phyloP scores from a whole-genome alignment of 306 rosid species.

The Cucumis hystrix region DNA sequence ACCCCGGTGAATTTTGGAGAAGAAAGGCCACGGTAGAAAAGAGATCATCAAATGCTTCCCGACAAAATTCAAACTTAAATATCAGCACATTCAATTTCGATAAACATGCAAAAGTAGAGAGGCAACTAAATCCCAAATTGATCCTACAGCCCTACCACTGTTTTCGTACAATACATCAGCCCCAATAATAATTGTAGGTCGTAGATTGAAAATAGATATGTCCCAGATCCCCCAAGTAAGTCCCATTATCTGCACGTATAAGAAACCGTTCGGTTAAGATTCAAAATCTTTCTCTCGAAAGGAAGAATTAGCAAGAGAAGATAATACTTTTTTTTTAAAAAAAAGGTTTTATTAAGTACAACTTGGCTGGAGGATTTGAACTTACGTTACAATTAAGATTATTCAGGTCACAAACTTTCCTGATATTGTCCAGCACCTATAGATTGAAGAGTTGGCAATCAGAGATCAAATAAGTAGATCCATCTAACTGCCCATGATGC shows the following conservation, averaged over 20 bases:
- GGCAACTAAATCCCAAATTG: neutral
- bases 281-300: neutral
- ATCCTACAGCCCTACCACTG: slow-evolving; percentile 46
- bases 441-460: slow-evolving; percentile 10
- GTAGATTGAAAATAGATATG: slow-evolving; percentile 46
- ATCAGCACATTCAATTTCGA: slow-evolving; percentile 13
- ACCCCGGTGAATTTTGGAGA: slow-evolving; percentile 53
- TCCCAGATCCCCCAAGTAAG: slow-evolving; percentile 94
- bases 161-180: slow-evolving; percentile 82
- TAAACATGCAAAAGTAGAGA: neutral
- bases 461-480: neutral
- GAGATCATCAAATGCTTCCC: slow-evolving; percentile 67
- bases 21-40: slow-evolving; percentile 68
- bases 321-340: neutral
- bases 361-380: neutral
- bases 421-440: slow-evolving; percentile 86
- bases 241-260: slow-evolving; percentile 43
- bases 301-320: neutral
- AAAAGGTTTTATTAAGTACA: no score
- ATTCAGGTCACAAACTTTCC: slow-evolving; percentile 55
- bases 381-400: slow-evolving; percentile 60
- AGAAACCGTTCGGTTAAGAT: slow-evolving; percentile 1
- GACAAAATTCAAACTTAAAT: slow-evolving; percentile 9
- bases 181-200: slow-evolving; percentile 61
- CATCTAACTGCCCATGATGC: neutral